Conservation (phyloP, 495 filamentous ascomycete species). For the Astrothelium subdiscretum region DNA sequence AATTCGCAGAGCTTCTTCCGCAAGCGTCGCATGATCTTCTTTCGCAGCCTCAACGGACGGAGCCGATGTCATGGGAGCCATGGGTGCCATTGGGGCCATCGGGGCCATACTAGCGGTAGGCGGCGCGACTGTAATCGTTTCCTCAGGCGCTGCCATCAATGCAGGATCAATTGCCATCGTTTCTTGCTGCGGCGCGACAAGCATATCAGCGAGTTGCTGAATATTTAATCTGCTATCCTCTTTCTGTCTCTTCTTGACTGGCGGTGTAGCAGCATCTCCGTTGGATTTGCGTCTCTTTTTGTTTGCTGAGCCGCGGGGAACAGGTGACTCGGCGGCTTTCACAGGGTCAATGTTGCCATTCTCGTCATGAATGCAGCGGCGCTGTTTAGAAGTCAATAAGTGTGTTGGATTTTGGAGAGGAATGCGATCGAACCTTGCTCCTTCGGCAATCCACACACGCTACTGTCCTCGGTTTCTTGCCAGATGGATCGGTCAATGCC, state of each 20-base stretch:
- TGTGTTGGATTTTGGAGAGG: not conserved
- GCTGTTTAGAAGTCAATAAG: slow-evolving; percentile 33
- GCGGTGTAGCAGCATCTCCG: slow-evolving; percentile 3
- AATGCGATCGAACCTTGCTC: slow-evolving; percentile 45
- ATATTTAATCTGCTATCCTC: not conserved
- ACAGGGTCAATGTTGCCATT: slow-evolving; percentile 51
- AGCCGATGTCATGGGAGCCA: not conserved
- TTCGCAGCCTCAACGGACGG: not conserved
- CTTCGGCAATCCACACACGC: slow-evolving; percentile 57
- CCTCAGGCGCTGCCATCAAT: not conserved
- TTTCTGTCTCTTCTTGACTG: slow-evolving; percentile 10
- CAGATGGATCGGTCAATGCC: not conserved
- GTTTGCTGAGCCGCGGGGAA: slow-evolving; percentile 41
- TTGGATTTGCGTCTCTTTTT: slow-evolving; percentile 11
- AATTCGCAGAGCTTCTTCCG: not conserved
- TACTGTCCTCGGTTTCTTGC: slow-evolving; percentile 33
- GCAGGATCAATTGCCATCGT: not conserved
- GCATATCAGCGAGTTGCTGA: not conserved
- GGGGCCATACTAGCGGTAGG: not conserved
- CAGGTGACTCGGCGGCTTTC: slow-evolving; percentile 47
- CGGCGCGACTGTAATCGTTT: not conserved
- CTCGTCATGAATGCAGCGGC: slow-evolving; percentile 58
- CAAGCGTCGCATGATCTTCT: not conserved
- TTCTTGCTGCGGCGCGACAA: slow-evolving; percentile 2
- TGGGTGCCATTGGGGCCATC: not conserved